Base-by-base conservation (phyloP, 1,284 basidiomycete species). In the Polyporus tsugae region DNA sequence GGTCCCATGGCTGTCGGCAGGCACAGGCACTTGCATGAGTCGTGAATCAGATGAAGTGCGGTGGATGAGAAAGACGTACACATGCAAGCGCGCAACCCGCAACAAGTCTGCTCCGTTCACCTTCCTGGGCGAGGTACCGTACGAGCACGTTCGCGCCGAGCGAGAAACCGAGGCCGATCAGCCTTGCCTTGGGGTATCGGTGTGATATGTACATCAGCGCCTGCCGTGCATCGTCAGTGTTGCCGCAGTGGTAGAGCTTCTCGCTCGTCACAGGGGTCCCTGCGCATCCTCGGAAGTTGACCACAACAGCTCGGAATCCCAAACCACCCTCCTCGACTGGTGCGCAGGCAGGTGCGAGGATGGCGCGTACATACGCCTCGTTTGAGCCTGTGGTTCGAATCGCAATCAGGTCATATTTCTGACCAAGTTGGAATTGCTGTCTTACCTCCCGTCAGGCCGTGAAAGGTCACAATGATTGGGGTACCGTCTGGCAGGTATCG, bases 121-220 rank as follows among this genome's bases (percentile, higher is more conserved):
- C 92, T 76, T 96, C 92, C 79, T 97, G 92, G 10, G 94, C 95
- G 64, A 97, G 83, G 79, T 97, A 98, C 70, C 95, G 88, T 19
- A 94, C 91, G 69, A 99, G 81, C 42, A 98, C 91, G 75, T 95
- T 94, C 42, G 96, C 94, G 60, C 97, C 97, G 57, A 99, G 88
- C 1, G 95, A 97, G 82, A 98, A 99, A 4, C 95, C 95, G 41
- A 98, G 81, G 10, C 94, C 97, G 42, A 96, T 82, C 41, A 98
- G 81, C 6, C 91, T 92, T 0, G 95, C 94, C n/a, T 86, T 80
- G 2, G 97, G 96, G 75, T 91, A 96, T 66, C 82, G 80, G 66
- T 87, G 79, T 4, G 90, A 85, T 63, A 98, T 87, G 80, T 93
- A 93, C 75, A 93, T 86, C 53, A 96, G 79, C 2, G 94, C 93